Base-by-base conservation (phyloP, 805 yeast species). In the Saturnispora serradocipensis region DNA sequence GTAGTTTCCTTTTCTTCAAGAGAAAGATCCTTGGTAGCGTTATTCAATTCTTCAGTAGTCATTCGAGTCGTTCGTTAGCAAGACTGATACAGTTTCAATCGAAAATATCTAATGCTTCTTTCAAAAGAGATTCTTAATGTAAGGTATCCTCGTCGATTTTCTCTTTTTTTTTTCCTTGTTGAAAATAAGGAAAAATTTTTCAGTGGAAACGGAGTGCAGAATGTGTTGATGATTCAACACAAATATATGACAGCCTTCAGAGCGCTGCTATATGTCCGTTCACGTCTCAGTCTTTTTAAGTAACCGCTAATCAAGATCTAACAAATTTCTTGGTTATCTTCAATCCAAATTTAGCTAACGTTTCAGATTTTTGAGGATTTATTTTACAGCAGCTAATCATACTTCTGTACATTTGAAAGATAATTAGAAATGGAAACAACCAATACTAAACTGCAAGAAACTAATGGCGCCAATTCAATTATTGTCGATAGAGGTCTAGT, bases 1-100 rank as follows among this genome's bases (percentile, higher is more conserved):
- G 86, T 80, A 61, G 65, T 64, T 50, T 63, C 63, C 46, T 62
- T 57, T 46, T 67, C 72, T 18, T 68, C 67, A 35, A 69, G 56
- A 24, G 68, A 61, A 52, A 69, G 57, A 45, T 68, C 72, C 45
- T 65, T 57, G 42, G 71, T 58, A 45, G 67, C 63, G 57, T 62
- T 63, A 52, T 62, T 59, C 51, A 67, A 57, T 59, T 67, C 69
- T 55, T 65, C 67, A 52, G 67, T 58, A n/a, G 58, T 40, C 68
- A 64, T 64, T 58, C 59, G 50, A 56, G 25, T 44, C 46, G 45
- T 38, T 39, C 45, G 22, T 27, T 18, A 39, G 20, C 16, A 39
- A 40, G 44, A 40, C 44, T 30, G 34, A 13, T 30, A 30, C 34
- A 30, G 13, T 30, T 30, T 30, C 34, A 30, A 30, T 13, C 34